Conservation (phyloP, 495 filamentous ascomycete genomes). For the Lasiosphaeriaceae sp. region DNA sequence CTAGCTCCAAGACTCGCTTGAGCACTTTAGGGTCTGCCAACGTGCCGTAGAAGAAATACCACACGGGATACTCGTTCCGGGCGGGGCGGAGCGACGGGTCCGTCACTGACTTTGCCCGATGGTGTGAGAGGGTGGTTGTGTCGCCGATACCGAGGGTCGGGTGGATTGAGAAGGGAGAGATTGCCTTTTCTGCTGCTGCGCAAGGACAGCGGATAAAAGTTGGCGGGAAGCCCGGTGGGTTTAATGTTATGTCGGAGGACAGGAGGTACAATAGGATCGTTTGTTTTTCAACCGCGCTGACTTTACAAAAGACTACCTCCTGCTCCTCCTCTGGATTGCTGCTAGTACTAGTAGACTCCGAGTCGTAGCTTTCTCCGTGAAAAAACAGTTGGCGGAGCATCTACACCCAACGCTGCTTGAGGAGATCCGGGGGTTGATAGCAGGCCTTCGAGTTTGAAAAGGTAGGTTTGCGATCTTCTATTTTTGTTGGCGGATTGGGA, state of each 20-base stretch:
- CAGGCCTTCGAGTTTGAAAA: slow-evolving; percentile 13
- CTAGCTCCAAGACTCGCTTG: slow-evolving; percentile 13
- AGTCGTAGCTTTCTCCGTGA: not conserved
- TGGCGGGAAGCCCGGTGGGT: no score
- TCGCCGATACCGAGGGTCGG: slow-evolving; percentile 41
- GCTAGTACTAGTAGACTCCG: not conserved
- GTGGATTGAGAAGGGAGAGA: slow-evolving; percentile 26
- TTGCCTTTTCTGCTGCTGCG: slow-evolving; percentile 34
- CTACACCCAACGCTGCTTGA: not conserved
- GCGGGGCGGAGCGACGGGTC: slow-evolving; percentile 5
- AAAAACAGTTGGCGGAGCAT: not conserved
- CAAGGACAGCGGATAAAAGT: slow-evolving; percentile 29
- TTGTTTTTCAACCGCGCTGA: not conserved
- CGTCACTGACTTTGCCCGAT: slow-evolving; percentile 13
- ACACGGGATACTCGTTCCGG: slow-evolving; percentile 40
- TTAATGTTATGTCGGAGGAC: no score
- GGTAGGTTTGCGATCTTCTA: not conserved
- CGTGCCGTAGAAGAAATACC: slow-evolving; percentile 42
- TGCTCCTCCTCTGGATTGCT: not conserved
- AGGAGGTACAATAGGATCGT: not conserved
- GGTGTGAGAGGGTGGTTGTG: slow-evolving; percentile 39
- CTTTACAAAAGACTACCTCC: not conserved
- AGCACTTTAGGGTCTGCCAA: slow-evolving; percentile 27
- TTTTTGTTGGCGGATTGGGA: not conserved
- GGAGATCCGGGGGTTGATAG: not conserved